Conservation (phyloP, 176 grass and related monocot species). For the Triticum monococcum region DNA sequence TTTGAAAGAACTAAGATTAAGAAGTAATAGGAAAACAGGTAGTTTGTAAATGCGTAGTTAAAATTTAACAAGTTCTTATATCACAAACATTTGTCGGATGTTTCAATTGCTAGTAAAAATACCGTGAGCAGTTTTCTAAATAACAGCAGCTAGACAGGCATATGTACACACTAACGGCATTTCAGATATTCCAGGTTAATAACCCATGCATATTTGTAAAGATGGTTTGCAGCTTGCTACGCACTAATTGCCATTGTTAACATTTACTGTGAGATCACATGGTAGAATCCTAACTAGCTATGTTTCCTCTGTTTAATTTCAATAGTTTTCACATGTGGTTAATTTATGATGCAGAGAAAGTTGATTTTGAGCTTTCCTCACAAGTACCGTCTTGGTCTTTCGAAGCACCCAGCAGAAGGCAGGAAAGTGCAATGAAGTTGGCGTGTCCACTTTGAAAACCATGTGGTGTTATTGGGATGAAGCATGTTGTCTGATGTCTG, state of each 20-base stretch:
- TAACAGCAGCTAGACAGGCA: not conserved
- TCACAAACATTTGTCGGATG: not conserved
- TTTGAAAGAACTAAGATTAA: no score
- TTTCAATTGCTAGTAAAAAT: not conserved
- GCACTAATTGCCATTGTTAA: not conserved
- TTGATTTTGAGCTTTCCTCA: conserved; percentile 78
- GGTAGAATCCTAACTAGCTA: not conserved
- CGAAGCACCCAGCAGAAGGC: not conserved
- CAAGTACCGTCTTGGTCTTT: conserved; percentile 80
- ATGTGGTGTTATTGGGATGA: not conserved
- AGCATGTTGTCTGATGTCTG: not conserved
- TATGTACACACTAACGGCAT: not conserved
- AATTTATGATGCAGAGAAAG: conserved; percentile 58
- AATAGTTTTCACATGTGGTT: not conserved
- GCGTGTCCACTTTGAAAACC: not conserved
- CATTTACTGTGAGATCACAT: not conserved
- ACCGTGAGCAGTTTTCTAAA: not conserved
- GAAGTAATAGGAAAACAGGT: not conserved
- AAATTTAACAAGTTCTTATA: not conserved
- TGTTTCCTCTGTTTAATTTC: not conserved
- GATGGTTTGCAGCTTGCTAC: not conserved
- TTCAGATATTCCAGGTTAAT: not conserved
- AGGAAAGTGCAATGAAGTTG: conserved; percentile 41
- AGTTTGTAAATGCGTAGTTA: not conserved
- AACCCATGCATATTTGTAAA: not conserved